Conservation (phyloP, 257 asterid species). For the Nicotiana obtusifolia region DNA sequence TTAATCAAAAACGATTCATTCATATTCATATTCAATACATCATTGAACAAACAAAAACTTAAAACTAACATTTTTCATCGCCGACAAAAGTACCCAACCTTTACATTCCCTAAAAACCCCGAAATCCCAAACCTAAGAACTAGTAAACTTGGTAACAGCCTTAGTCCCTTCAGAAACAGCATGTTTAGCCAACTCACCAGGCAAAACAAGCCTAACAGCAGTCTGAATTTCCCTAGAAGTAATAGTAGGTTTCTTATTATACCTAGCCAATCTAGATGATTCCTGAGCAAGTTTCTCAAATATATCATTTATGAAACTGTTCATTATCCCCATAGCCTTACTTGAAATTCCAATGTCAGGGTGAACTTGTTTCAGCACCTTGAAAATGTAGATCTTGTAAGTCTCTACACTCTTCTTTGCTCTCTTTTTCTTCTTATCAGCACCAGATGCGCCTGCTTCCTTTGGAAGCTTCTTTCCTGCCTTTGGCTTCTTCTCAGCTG, state of each 20-base stretch:
- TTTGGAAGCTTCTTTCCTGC: not conserved
- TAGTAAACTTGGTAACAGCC: constrained; percentile 2
- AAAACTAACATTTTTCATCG: not conserved
- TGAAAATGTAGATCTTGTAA: constrained; percentile 1
- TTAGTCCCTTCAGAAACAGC: constrained; percentile 7
- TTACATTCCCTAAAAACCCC: not conserved
- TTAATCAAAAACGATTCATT: not conserved
- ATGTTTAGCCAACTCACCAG: constrained; percentile 10
- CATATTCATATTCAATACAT: not conserved
- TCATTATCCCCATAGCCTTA: not conserved
- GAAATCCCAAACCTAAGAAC: not conserved
- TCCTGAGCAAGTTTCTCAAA: constrained; percentile 7
- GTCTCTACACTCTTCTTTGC: not conserved
- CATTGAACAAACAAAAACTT: not conserved
- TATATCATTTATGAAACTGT: constrained; percentile 3
- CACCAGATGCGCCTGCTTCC: not conserved
- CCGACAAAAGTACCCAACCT: not conserved
- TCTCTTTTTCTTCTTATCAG: not conserved
- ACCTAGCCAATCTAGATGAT: not conserved
- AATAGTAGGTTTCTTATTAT: not conserved
- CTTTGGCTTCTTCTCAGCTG: not conserved
- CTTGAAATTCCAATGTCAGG: not conserved
- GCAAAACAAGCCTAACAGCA: constrained; percentile 6
- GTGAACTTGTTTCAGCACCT: not conserved
- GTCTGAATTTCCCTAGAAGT: constrained; percentile 10